A percentile compares a stretch with the other conserved stretches of the same genome.
phyloP scores from a whole-genome alignment of 2,329 filamentous ascomycete species.

The Botryotinia convoluta region DNA sequence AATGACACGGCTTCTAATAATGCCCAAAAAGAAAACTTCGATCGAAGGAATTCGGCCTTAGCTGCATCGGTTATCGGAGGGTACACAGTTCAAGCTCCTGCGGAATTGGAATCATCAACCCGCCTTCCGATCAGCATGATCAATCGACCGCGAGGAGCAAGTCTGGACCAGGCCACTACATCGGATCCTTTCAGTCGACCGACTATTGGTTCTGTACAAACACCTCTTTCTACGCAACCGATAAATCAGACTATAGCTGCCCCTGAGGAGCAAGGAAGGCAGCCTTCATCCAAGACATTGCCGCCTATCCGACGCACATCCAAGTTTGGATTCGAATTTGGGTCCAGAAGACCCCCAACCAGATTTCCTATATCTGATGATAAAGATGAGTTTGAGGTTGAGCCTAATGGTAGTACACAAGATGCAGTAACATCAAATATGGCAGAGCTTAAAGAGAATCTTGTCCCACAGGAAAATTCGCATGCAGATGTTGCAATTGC shows the following conservation, averaged over 20 bases:
- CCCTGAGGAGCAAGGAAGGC: slow-evolving; percentile 20
- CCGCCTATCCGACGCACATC: slow-evolving; percentile 59
- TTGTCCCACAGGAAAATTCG: background rate
- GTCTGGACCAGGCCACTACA: slow-evolving; percentile 10
- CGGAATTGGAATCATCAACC: background rate
- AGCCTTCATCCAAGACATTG: slow-evolving; percentile 44
- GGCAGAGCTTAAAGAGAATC: background rate
- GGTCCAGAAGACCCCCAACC: slow-evolving; percentile 34
- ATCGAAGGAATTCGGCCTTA: no score
- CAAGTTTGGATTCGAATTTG: slow-evolving; percentile 49
- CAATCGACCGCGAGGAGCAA: slow-evolving; percentile 28
- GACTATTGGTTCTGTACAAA: slow-evolving; percentile 16
- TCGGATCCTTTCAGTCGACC: background rate
- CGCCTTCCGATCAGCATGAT: slow-evolving; percentile 23
- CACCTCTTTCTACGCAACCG: background rate
- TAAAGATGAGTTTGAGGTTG: slow-evolving; percentile 22
- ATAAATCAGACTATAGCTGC: background rate
- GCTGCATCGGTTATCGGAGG: background rate
- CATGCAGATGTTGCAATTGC: background rate
- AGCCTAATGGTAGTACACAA: background rate
- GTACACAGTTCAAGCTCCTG: background rate
- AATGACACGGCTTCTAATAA: slow-evolving; percentile 30
- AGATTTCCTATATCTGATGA: slow-evolving; percentile 33
- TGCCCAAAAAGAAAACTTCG: slow-evolving; percentile 23
- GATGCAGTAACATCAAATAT: background rate